Conservation (phyloP, 805 yeast genomes). For the Helenozyma baotianmanensis region DNA sequence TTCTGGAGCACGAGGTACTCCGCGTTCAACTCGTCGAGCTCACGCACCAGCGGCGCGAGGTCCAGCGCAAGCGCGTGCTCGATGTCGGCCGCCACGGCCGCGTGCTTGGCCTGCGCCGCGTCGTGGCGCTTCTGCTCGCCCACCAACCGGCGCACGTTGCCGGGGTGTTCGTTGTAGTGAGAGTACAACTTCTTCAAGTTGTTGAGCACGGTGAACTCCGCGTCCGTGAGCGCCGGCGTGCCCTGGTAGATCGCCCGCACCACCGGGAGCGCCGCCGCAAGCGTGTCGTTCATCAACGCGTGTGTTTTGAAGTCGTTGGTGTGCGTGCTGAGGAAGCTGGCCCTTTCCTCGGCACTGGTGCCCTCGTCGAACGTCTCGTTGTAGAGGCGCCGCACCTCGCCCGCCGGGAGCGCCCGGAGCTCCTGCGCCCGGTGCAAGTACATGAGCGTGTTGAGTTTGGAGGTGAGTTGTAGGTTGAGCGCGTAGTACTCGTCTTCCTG, state of each 20-base stretch:
- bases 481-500: conserved; percentile 25
- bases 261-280: conserved; percentile 28
- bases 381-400: conserved; percentile 14
- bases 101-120: neutral
- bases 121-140: conserved; percentile 5
- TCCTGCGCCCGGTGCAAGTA: conserved; percentile 24
- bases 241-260: conserved; percentile 31
- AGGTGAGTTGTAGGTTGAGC: conserved; percentile 20
- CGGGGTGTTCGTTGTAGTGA: conserved; percentile 14
- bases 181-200: conserved; percentile 20
- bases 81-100: conserved; percentile 17
- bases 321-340: conserved; percentile 17
- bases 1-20: conserved; percentile 12
- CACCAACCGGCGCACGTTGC: conserved; percentile 12
- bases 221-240: conserved; percentile 20
- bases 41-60: conserved; percentile 2
- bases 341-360: conserved; percentile 12
- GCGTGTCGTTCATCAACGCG: conserved; percentile 20
- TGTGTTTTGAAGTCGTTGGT: conserved; percentile 22
- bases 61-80: neutral
- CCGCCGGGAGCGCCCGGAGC: conserved; percentile 12
- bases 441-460: conserved; percentile 23
- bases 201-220: conserved; percentile 22
- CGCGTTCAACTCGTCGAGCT: conserved; percentile 11
- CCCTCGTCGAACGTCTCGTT: conserved; percentile 7